Conservation (phyloP, 139 green algal genomes). For the Pleodorina starrii region DNA sequence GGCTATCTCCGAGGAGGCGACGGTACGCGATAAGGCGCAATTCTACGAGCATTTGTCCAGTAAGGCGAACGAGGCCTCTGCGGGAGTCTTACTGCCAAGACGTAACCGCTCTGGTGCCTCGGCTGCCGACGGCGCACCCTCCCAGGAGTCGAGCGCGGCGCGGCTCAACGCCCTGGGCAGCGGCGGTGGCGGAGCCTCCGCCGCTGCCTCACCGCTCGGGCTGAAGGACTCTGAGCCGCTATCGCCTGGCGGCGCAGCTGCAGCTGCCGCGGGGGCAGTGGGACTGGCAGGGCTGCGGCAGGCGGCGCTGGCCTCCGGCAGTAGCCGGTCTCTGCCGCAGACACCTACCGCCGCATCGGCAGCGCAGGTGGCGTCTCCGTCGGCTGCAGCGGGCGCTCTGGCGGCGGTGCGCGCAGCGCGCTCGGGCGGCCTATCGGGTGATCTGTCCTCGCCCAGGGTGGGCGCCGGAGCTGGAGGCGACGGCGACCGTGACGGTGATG, state of each 20-base stretch:
- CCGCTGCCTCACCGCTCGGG: background rate
- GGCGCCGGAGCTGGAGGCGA: background rate
- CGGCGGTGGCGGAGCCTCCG: background rate
- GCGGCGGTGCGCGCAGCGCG: constrained; percentile 23
- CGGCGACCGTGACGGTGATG: no score
- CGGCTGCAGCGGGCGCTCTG: background rate
- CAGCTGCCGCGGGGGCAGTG: background rate
- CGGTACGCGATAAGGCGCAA: constrained; percentile 40
- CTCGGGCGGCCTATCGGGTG: constrained; percentile 23
- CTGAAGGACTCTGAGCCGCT: background rate
- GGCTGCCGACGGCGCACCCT: background rate
- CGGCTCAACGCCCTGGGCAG: background rate
- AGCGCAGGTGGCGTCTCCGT: background rate
- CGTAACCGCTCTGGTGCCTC: background rate
- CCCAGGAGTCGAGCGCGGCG: background rate
- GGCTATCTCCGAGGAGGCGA: constrained; percentile 14
- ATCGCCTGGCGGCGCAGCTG: background rate
- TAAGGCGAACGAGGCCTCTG: background rate
- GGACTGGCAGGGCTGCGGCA: constrained; percentile 18
- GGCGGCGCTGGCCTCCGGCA: background rate
- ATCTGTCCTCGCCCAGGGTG: background rate
- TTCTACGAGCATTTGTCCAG: constrained; percentile 46
- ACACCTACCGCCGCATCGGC: background rate
- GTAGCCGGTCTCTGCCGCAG: background rate
- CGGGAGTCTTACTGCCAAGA: background rate